Evolutionary conservation across 257 asterid genomes (phyloP), one percentile per base, ranked within the genome.

Genomic region (Ligustrum vulgare): DNA sequence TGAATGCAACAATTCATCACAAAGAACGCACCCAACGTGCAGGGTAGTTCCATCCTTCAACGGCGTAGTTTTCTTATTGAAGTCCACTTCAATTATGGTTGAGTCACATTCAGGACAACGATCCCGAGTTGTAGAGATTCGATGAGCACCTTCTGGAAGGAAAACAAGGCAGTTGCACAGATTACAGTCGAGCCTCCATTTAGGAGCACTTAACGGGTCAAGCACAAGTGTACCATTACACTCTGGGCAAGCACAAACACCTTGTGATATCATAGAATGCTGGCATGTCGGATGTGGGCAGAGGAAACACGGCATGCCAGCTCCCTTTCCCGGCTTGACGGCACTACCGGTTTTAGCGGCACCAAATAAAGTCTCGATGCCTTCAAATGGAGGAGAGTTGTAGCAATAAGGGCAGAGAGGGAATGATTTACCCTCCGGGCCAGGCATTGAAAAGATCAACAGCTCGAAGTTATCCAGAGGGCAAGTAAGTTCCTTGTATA

Each of bases 391-490:
- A 62, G 98, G 97, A 35, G 82, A 84, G 84, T 93, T 93, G 87
- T 85, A 91, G 77, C 98, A 93, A 84, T 89, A 93, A 12, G 98
- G 98, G 83, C 98, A 93, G 58, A 93, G 79, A 0, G 97, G 90
- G 82, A 91, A 93, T 73, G 96, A 87, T 84, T 91, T 93, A 67
- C 96, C 96, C 69, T 91, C 97, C 8, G 94, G 97, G 9, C 98
- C 97, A 43, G 94, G 88, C 90, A 91, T 70, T 39, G 94, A 87
- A 63, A 73, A 93, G 74, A 93, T 60, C 75, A 93, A 72, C 69
- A 93, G 98, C 91, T 93, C 98, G 23, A 93, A 93, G 80, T 93
- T 93, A 79, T 93, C 98, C 32, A 93, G 84, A 71, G 98, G 98
- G 89, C 98, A 91, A 35, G 87, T 86, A 9, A 93, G 97, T 80